Percentiles rank a stretch among this genome's conserved stretches.
phyloP scores from a whole-genome alignment of 2,329 filamentous ascomycete species.

The Sphaerulina populicola region DNA sequence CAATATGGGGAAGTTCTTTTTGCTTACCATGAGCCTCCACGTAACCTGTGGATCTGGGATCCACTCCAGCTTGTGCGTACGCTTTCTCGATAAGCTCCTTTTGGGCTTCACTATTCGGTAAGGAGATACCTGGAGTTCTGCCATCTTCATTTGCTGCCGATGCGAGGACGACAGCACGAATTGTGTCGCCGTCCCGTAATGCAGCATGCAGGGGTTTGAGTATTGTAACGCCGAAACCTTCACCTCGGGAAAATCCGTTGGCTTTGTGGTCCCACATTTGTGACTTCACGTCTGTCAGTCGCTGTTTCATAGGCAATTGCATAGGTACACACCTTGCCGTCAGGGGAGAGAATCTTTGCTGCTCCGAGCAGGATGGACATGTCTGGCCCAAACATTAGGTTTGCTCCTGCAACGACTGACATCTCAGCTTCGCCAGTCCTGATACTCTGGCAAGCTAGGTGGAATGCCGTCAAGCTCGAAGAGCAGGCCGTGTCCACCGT shows the following conservation, averaged over 20 bases:
- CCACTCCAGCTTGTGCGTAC: constrained; percentile 12
- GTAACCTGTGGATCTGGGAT: constrained; percentile 11
- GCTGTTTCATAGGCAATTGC: too few species aligned
- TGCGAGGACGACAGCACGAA: constrained; percentile 33
- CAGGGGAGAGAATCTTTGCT: constrained; percentile 27
- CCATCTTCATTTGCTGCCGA: constrained; percentile 26
- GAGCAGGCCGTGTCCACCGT: constrained; percentile 9
- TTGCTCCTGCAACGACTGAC: constrained; percentile 6
- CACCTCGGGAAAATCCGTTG: constrained; percentile 47
- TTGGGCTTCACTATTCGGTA: constrained; percentile 16
- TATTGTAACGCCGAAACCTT: constrained; percentile 40
- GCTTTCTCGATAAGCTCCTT: constrained; percentile 11
- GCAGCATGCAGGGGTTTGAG: constrained; percentile 14
- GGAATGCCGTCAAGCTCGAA: constrained; percentile 12
- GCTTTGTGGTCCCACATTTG: constrained; percentile 34
- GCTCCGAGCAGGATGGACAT: constrained; percentile 2
- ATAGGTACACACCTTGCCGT: constrained; percentile 16
- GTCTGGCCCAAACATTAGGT: constrained; percentile 12
- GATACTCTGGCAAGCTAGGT: constrained; percentile 13
- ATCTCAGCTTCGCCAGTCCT: constrained; percentile 8
- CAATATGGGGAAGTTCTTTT: too few species aligned
- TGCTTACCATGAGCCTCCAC: constrained; percentile 17
- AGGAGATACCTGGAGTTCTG: constrained; percentile 13
- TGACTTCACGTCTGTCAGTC: not conserved
- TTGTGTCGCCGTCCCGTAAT: constrained; percentile 14